Evolutionary conservation across 768 basidiomycete genomes (phyloP).

Genomic region (Tricholoma furcatifolium): DNA sequence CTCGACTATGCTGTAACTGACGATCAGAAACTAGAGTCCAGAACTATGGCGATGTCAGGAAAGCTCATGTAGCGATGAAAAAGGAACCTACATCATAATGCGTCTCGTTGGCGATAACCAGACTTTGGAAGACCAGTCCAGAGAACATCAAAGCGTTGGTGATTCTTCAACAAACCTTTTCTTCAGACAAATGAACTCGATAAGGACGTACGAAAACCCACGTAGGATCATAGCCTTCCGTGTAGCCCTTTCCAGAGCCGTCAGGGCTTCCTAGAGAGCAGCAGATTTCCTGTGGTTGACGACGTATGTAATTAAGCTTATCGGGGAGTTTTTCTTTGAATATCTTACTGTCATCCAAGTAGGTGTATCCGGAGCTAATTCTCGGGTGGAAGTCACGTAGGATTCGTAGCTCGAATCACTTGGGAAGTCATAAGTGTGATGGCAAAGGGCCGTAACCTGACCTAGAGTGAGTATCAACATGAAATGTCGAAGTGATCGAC

Average conservation of each 20-base stretch:
- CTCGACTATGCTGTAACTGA: constrained; percentile 11
- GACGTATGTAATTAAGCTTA: background rate
- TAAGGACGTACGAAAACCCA: constrained; percentile 5
- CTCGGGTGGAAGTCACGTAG: constrained; percentile 27
- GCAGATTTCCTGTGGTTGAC: constrained; percentile 30
- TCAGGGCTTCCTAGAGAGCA: constrained; percentile 34
- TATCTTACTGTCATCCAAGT: constrained; percentile 39
- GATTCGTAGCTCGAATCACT: constrained; percentile 33
- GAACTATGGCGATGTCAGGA: constrained; percentile 21
- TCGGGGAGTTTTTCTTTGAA: background rate
- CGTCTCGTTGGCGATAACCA: constrained; percentile 33
- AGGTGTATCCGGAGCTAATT: constrained; percentile 26
- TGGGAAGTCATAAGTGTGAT: constrained; percentile 48
- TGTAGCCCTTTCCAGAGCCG: constrained; percentile 31
- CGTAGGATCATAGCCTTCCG: constrained; percentile 37
- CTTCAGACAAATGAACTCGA: background rate
- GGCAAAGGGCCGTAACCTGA: constrained; percentile 37
- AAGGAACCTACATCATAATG: constrained; percentile 30
- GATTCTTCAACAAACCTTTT: constrained; percentile 20
- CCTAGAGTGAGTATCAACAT: background rate
- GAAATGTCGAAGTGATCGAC: background rate
- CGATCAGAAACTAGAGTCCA: constrained; percentile 39
- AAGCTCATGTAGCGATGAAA: background rate
- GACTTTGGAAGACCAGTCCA: constrained; percentile 36
- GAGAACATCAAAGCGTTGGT: constrained; percentile 39